Evolutionary conservation across 768 basidiomycete genomes (phyloP).

Genomic region (Termitomyces sp.): DNA sequence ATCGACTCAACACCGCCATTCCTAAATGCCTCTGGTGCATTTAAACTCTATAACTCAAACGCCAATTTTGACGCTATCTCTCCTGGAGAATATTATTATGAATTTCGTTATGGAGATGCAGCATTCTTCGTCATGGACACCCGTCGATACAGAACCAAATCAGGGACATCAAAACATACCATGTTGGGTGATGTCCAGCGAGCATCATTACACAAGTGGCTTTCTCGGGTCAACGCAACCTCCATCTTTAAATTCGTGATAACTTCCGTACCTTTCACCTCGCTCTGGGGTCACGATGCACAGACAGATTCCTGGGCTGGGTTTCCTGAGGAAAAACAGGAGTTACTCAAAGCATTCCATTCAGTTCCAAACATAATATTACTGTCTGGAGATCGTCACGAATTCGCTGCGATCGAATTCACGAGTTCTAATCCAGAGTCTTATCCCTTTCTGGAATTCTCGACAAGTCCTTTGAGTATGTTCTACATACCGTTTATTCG

Average conservation of each 20-base stretch:
- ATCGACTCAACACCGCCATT: conserved; percentile 51
- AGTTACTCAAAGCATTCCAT: conserved; percentile 49
- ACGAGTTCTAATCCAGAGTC: conserved; percentile 26
- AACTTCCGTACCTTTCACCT: conserved; percentile 68
- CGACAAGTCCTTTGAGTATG: conserved; percentile 66
- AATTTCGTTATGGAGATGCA: conserved; percentile 59
- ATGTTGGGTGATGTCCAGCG: conserved; percentile 72
- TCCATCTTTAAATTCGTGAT: conserved; percentile 75
- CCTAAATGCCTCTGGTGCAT: conserved; percentile 54
- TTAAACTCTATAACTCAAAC: conserved; percentile 53
- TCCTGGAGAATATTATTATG: conserved; percentile 45
- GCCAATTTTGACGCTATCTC: conserved; percentile 46
- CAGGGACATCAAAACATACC: conserved; percentile 27
- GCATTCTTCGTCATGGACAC: conserved; percentile 74
- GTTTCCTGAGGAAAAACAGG: conserved; percentile 52
- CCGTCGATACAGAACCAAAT: conserved; percentile 12
- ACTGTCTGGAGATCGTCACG: conserved; percentile 72
- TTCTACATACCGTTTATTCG: conserved; percentile 58
- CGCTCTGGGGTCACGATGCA: conserved; percentile 62
- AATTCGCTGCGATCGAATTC: conserved; percentile 71
- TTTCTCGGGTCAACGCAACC: conserved; percentile 60
- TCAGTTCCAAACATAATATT: conserved; percentile 67
- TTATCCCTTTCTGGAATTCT: conserved; percentile 53
- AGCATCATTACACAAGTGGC: conserved; percentile 56
- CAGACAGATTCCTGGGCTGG: conserved; percentile 66